Conservation (phyloP, 2,329 filamentous ascomycete species). For the Ascochyta viciae-villosae region DNA sequence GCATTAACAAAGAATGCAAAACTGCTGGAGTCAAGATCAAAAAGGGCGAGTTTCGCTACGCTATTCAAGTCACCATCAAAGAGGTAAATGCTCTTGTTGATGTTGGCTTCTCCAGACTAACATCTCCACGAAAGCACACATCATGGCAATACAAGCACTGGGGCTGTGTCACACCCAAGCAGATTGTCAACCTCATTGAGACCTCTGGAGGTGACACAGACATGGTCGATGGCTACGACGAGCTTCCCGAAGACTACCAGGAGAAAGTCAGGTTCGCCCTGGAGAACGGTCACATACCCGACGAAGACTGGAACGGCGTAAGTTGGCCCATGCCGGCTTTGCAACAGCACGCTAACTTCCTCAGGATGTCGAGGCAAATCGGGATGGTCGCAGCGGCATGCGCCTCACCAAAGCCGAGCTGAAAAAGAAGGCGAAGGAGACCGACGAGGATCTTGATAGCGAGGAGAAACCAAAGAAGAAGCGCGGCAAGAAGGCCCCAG, state of each 20-base stretch:
- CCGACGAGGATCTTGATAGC: conserved; percentile 33
- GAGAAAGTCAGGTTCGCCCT: conserved; percentile 77
- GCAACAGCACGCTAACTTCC: conserved; percentile 10
- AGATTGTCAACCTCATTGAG: conserved; percentile 71
- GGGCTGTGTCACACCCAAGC: conserved; percentile 85
- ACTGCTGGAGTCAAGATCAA: conserved; percentile 71
- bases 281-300: conserved; percentile 78
- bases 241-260: conserved; percentile 71
- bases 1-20: conserved; percentile 76
- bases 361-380: conserved; percentile 78
- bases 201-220: conserved; percentile 66
- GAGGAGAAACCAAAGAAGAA: conserved; percentile 53
- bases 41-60: conserved; percentile 76
- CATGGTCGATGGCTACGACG: conserved; percentile 80
- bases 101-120: neutral
- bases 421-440: conserved; percentile 42
- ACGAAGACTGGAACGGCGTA: conserved; percentile 90
- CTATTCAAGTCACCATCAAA: conserved; percentile 70
- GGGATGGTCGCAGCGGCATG: conserved; percentile 70
- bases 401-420: conserved; percentile 49
- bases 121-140: conserved; percentile 52
- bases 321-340: conserved; percentile 40
- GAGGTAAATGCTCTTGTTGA: conserved; percentile 28
- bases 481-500: conserved; percentile 41
- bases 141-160: conserved; percentile 86